Conservation (phyloP, 495 filamentous ascomycete genomes). For the Aspergillus ostianus region DNA sequence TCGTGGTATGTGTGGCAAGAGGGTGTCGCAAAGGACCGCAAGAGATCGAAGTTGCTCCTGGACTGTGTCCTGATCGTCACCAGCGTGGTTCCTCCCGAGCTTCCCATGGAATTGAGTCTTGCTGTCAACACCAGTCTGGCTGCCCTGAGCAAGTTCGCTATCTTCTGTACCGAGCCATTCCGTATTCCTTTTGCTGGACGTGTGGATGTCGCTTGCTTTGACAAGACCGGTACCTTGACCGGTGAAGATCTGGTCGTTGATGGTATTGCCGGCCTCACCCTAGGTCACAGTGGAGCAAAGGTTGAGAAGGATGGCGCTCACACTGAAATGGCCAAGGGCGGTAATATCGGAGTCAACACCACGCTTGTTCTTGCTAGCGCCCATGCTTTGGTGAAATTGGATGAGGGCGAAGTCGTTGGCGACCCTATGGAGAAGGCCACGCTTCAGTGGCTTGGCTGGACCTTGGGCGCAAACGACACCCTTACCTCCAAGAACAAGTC, state of each 20-base stretch:
- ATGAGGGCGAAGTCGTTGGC: slow-evolving; percentile 95
- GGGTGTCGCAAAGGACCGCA: slow-evolving; percentile 87
- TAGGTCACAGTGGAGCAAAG: slow-evolving; percentile 64
- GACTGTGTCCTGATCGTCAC: slow-evolving; percentile 98
- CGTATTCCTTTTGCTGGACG: slow-evolving; percentile 96
- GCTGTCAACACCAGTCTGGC: slow-evolving; percentile 99
- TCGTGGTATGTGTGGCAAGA: slow-evolving; percentile 99
- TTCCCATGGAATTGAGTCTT: slow-evolving; percentile 96
- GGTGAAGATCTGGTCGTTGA: slow-evolving; percentile 97
- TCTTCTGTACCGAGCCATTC: slow-evolving; percentile 99
- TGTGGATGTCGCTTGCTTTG: slow-evolving; percentile 96
- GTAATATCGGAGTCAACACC: slow-evolving; percentile 69
- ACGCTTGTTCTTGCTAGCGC: slow-evolving; percentile 93
- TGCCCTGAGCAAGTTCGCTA: slow-evolving; percentile 88
- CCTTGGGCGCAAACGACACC: slow-evolving; percentile 80
- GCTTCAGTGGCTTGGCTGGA: slow-evolving; percentile 84
- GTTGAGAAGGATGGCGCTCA: slow-evolving; percentile 78
- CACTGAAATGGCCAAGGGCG: slow-evolving; percentile 64
- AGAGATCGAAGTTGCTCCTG: slow-evolving; percentile 93
- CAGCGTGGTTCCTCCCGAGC: slow-evolving; percentile 93
- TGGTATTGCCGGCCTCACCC: slow-evolving; percentile 84
- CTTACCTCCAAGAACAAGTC: slow-evolving; percentile 53
- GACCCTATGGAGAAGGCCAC: slow-evolving; percentile 99
- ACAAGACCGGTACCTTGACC: slow-evolving; percentile 97
- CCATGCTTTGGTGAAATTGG: slow-evolving; percentile 90